phyloP scores from a whole-genome alignment of 352 stramenopile species.

The Elongisporangium undulatum region DNA sequence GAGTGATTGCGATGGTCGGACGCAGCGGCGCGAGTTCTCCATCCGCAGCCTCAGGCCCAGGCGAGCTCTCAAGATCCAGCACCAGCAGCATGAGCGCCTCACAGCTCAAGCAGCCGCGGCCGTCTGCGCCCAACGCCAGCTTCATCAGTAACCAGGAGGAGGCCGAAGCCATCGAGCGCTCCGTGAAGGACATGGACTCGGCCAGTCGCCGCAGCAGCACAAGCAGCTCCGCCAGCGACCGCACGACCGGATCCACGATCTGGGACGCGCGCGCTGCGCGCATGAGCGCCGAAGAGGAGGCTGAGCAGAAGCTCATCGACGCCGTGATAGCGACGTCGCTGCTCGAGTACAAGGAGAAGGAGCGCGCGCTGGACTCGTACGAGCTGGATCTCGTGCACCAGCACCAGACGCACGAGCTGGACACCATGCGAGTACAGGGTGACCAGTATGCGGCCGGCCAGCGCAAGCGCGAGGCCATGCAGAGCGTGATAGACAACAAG shows the following conservation, averaged over 20 bases:
- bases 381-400: conserved; percentile 31
- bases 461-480: conserved; percentile 64
- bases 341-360: conserved; percentile 63
- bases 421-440: conserved; percentile 29
- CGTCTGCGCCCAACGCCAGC: conserved; percentile 2
- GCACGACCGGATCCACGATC: conserved; percentile 42
- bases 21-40: not conserved
- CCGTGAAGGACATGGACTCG: not conserved
- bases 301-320: conserved; percentile 72
- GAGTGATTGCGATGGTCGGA: not conserved
- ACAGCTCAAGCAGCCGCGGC: conserved; percentile 12
- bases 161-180: not conserved
- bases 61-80: not conserved
- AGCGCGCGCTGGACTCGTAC: conserved; percentile 56
- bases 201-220: not conserved
- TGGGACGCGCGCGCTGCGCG: conserved; percentile 55
- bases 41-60: not conserved
- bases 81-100: conserved; percentile 7
- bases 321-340: conserved; percentile 76
- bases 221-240: not conserved
- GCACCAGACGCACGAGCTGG: conserved; percentile 20
- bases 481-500: conserved; percentile 76
- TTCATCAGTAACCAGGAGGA: conserved; percentile 2
- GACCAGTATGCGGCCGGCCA: conserved; percentile 41
- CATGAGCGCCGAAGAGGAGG: conserved; percentile 46